phyloP scores from a whole-genome alignment of 768 basidiomycete species.

The Antrodiella citrinella region DNA sequence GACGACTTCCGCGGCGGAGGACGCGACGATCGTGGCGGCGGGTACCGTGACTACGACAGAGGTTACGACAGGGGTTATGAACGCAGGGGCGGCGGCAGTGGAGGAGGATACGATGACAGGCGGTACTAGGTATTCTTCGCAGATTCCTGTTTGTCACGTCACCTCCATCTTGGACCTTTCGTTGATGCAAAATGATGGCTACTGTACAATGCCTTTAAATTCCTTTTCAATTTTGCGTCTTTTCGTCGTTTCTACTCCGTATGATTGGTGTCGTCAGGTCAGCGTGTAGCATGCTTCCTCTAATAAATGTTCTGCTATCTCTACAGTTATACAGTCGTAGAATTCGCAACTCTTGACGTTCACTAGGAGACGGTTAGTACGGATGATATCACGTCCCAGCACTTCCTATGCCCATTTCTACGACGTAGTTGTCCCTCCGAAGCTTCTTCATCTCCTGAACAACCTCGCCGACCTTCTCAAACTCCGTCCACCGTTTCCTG shows the following conservation, averaged over 20 bases:
- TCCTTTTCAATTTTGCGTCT: too few species aligned
- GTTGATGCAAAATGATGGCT: too few species aligned
- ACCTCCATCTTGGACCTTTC: too few species aligned
- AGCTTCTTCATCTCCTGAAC: conserved; percentile 57
- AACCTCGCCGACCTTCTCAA: conserved; percentile 63
- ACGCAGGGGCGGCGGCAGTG: conserved; percentile 30
- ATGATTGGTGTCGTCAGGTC: too few species aligned
- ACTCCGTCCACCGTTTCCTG: conserved; percentile 42
- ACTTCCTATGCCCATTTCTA: conserved; percentile 61
- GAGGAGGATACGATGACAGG: conserved; percentile 34
- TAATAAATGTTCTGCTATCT: too few species aligned
- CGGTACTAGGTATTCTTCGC: too few species aligned
- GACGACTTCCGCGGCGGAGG: conserved; percentile 30
- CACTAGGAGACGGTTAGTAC: background rate
- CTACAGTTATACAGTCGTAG: too few species aligned
- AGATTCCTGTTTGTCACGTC: too few species aligned
- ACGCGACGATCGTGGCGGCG: conserved; percentile 43
- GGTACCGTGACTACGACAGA: conserved; percentile 31
- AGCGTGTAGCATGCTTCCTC: too few species aligned
- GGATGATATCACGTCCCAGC: conserved; percentile 6
- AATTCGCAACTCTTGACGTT: too few species aligned
- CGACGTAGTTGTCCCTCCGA: conserved; percentile 46
- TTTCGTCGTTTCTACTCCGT: too few species aligned
- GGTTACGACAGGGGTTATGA: conserved; percentile 28
- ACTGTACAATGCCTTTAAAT: too few species aligned